phyloP scores from a whole-genome alignment of 2,329 filamentous ascomycete genomes.

The Colletotrichum sp. region DNA sequence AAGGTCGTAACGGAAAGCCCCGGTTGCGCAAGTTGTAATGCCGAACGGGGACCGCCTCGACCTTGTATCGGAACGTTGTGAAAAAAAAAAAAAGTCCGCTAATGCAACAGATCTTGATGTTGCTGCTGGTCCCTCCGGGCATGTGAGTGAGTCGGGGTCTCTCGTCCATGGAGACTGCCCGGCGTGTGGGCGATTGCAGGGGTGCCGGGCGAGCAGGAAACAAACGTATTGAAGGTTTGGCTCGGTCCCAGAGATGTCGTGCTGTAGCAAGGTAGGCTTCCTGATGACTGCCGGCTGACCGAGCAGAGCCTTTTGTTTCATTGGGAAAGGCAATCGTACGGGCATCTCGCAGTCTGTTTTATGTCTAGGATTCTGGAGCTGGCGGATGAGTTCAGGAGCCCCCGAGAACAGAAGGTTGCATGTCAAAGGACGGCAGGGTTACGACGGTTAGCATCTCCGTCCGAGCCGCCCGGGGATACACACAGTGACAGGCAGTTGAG shows the following conservation, averaged over 20 bases:
- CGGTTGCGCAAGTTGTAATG: background rate
- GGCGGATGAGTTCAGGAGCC: background rate
- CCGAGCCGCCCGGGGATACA: slow-evolving; percentile 11
- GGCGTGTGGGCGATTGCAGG: background rate
- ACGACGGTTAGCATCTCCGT: background rate
- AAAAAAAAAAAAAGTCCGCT: background rate
- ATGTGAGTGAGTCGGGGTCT: background rate
- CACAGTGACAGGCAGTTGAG: background rate
- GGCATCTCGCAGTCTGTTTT: background rate
- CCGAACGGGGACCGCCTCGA: background rate
- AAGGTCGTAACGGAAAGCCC: background rate
- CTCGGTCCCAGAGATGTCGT: background rate
- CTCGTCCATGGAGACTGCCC: background rate
- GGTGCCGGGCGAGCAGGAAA: background rate
- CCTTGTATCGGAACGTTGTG: background rate
- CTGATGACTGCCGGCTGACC: background rate
- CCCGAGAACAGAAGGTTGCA: background rate
- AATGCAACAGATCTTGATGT: slow-evolving; percentile 13
- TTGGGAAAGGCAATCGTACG: background rate
- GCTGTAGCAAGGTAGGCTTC: background rate
- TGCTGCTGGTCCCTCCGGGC: background rate
- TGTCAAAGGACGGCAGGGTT: background rate
- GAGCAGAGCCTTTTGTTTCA: background rate
- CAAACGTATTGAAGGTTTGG: background rate
- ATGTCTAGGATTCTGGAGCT: background rate